Evolutionary conservation across 345 rosid genomes (phyloP).

Genomic region (Eucalyptus curtisii): DNA sequence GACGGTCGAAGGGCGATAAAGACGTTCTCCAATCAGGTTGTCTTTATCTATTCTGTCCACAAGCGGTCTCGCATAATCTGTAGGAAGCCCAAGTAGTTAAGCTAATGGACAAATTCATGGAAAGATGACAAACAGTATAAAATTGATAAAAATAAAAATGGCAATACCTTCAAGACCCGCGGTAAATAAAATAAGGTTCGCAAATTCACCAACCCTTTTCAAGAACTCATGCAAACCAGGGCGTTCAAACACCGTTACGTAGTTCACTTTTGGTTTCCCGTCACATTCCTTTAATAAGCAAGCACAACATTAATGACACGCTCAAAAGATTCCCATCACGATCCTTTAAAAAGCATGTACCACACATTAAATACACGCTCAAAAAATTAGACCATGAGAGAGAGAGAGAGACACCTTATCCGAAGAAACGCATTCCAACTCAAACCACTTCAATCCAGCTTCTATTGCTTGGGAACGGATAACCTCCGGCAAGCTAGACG

Average conservation of each 20-base stretch:
- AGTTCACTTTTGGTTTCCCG: conserved; percentile 26
- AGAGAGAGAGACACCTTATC: conserved; percentile 26
- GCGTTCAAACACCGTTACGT: conserved; percentile 48
- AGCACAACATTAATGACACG: background rate
- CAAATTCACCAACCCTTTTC: conserved; percentile 28
- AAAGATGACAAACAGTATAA: background rate
- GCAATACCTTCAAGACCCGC: conserved; percentile 50
- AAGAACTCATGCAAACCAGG: conserved; percentile 49
- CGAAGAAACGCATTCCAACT: conserved; percentile 38
- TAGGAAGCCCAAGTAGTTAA: background rate
- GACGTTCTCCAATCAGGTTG: conserved; percentile 25
- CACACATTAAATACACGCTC: background rate
- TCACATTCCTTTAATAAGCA: conserved; percentile 24
- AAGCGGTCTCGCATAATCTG: conserved; percentile 55
- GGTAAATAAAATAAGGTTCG: conserved; percentile 43
- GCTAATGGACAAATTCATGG: background rate
- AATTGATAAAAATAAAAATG: background rate
- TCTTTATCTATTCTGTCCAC: conserved; percentile 42
- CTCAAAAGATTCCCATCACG: background rate
- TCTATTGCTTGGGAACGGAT: conserved; percentile 33
- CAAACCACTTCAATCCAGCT: conserved; percentile 56
- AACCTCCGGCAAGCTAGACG: conserved; percentile 31
- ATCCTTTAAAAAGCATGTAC: background rate
- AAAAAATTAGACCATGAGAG: background rate
- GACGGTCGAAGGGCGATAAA: conserved; percentile 53